Evolutionary conservation across 495 filamentous ascomycete genomes (phyloP).

Genomic region (Neurospora africana): DNA sequence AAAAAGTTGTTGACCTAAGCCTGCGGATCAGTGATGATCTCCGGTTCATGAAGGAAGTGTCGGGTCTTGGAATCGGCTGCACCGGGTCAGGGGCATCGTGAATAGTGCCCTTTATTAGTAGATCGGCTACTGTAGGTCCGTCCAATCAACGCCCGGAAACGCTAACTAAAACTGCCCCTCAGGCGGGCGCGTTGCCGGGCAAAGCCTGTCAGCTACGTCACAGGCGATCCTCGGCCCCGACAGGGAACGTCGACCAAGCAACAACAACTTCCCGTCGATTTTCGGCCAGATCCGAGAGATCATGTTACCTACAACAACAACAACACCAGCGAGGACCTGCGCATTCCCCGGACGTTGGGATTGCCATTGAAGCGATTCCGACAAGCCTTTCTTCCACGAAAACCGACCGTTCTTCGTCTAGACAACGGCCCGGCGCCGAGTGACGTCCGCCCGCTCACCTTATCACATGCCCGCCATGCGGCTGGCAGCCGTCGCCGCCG

Average conservation of each 20-base stretch:
- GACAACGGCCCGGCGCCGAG: neutral
- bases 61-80: neutral
- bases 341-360: neutral
- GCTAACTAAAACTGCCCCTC: neutral
- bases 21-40: neutral
- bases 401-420: neutral
- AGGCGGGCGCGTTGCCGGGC: neutral
- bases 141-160: neutral
- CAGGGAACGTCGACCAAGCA: neutral
- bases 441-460: neutral
- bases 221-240: neutral
- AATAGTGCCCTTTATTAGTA: neutral
- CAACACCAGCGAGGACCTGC: neutral
- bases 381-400: neutral
- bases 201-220: neutral
- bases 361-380: neutral
- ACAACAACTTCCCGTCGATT: neutral
- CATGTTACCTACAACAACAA: neutral
- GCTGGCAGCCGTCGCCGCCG: slow-evolving; percentile 10
- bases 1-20: neutral
- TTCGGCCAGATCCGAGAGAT: neutral
- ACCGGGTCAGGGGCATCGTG: neutral
- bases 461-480: slow-evolving; percentile 17
- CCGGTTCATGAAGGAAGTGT: neutral
- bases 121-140: neutral